A percentile compares a stretch with the other conserved stretches of the same genome.
These are phyloP conservation scores for Metschnikowia orientalis DNA, from an alignment of 805 yeast genomes.

Conservation along the genomic window DNA sequence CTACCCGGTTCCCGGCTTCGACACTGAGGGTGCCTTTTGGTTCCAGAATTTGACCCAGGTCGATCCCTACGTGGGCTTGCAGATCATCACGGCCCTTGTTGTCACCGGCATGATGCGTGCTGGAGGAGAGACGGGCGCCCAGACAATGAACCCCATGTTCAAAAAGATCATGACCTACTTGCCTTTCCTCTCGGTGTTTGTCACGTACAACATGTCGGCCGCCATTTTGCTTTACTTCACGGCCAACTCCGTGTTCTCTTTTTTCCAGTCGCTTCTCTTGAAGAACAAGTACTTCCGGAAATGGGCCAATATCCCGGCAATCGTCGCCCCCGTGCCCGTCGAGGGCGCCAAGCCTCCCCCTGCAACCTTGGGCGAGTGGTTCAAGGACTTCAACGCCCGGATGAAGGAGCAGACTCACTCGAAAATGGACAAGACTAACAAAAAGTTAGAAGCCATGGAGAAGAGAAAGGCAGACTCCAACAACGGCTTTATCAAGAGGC, in stretches of 20 bases:
- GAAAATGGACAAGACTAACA: slow-evolving; percentile 32
- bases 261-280: slow-evolving; percentile 65
- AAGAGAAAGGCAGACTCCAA: slow-evolving; percentile 28
- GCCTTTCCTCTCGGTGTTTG: slow-evolving; percentile 81
- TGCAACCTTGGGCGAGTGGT: slow-evolving; percentile 35
- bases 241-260: slow-evolving; percentile 70
- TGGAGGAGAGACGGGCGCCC: slow-evolving; percentile 92
- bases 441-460: slow-evolving; percentile 35
- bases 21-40: slow-evolving; percentile 78
- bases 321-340: slow-evolving; percentile 49
- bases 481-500: slow-evolving; percentile 39
- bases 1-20: slow-evolving; percentile 79
- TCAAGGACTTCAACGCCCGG: slow-evolving; percentile 29
- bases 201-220: slow-evolving; percentile 82
- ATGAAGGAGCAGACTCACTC: slow-evolving; percentile 30
- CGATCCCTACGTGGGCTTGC: slow-evolving; percentile 90
- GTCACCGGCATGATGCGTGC: slow-evolving; percentile 70
- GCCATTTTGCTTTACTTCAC: slow-evolving; percentile 85
- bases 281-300: slow-evolving; percentile 57
- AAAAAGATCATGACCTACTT: slow-evolving; percentile 64
- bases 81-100: slow-evolving; percentile 71
- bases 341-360: slow-evolving; percentile 27
- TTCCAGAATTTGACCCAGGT: slow-evolving; percentile 73
- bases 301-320: slow-evolving; percentile 53
- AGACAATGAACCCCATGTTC: slow-evolving; percentile 53